phyloP scores from a whole-genome alignment of 1,284 basidiomycete species.

The Marasmius fiardii region DNA sequence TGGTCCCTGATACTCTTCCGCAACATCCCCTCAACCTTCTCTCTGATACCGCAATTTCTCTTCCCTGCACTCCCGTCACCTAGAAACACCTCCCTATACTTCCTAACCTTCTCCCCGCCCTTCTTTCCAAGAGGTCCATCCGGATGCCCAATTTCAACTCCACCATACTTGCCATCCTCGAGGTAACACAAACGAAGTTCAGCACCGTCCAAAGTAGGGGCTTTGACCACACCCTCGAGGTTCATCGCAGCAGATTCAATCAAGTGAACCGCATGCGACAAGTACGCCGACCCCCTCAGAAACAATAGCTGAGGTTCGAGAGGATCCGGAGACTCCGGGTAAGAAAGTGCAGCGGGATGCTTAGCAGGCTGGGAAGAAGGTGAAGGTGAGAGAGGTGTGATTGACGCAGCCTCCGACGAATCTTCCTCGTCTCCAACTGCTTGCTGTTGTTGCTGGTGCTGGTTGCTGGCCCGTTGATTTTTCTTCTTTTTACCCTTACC shows the following conservation, averaged over 20 bases:
- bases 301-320: conserved; percentile 82
- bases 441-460: conserved; percentile 28
- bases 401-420: background rate
- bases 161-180: conserved; percentile 67
- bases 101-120: conserved; percentile 54
- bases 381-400: background rate
- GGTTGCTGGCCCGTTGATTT: conserved; percentile 46
- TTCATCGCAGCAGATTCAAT: conserved; percentile 68
- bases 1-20: conserved; percentile 76
- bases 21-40: conserved; percentile 53
- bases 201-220: conserved; percentile 54
- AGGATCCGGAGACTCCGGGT: conserved; percentile 61
- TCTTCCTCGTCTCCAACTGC: conserved; percentile 41
- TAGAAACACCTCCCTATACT: conserved; percentile 57
- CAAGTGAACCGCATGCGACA: conserved; percentile 70
- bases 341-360: conserved; percentile 66
- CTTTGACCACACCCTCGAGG: conserved; percentile 64
- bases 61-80: conserved; percentile 25
- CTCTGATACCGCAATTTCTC: conserved; percentile 37
- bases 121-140: conserved; percentile 66
- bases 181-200: conserved; percentile 74
- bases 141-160: conserved; percentile 71
- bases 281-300: conserved; percentile 72
- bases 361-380: conserved; percentile 28
- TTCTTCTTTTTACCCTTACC: conserved; percentile 33